Percentiles rank a stretch among this genome's conserved stretches.
These are phyloP conservation scores for Ceratobasidium theobromae DNA, from an alignment of 1,284 basidiomycete species.

Conservation along the genomic window DNA sequence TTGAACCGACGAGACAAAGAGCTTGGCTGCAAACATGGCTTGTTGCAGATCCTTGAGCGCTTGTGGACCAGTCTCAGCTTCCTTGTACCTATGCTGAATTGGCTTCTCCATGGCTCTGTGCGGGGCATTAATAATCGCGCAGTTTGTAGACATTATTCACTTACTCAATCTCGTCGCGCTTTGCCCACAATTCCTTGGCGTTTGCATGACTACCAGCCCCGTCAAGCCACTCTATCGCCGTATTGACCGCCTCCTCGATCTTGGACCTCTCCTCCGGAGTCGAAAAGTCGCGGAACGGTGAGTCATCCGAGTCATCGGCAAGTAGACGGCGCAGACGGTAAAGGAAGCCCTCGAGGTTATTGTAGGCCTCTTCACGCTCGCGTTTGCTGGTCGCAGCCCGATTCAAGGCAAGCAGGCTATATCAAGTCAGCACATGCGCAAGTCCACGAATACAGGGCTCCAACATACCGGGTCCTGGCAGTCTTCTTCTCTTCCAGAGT, in stretches of 20 bases:
- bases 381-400: constrained; percentile 74
- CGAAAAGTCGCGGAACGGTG: constrained; percentile 79
- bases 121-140: constrained; percentile 1
- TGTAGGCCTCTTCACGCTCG: constrained; percentile 86
- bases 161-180: constrained; percentile 78
- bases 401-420: constrained; percentile 78
- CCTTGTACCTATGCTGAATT: constrained; percentile 81
- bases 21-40: constrained; percentile 56
- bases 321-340: constrained; percentile 88
- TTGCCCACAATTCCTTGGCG: constrained; percentile 68
- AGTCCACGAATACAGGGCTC: not conserved
- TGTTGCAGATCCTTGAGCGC: constrained; percentile 64
- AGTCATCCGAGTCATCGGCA: constrained; percentile 60
- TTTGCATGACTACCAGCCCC: constrained; percentile 85
- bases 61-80: constrained; percentile 74
- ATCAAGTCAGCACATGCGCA: not conserved
- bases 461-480: constrained; percentile 63
- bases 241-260: constrained; percentile 65
- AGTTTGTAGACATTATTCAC: constrained; percentile 42
- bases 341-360: constrained; percentile 88
- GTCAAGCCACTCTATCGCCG: constrained; percentile 79
- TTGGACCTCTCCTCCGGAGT: constrained; percentile 67
- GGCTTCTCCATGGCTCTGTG: constrained; percentile 75
- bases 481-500: constrained; percentile 68
- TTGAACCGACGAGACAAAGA: constrained; percentile 80